phyloP scores from a whole-genome alignment of 306 rosid genomes.

The Lotus japonicus region DNA sequence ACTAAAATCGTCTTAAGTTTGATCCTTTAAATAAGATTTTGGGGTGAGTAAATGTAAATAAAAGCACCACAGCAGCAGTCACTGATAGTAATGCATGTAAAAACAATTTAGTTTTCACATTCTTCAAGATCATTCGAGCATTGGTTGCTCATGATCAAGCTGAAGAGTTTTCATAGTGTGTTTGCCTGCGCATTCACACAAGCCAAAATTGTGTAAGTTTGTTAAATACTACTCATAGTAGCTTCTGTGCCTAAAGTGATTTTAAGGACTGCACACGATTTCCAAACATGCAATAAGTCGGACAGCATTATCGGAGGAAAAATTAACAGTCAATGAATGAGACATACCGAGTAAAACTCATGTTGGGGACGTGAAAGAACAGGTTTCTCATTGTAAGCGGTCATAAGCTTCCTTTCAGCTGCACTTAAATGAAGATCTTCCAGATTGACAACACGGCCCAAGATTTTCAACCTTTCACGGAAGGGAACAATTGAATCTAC shows the following conservation, averaged over 20 bases:
- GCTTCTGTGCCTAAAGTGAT: too few relatives aligned
- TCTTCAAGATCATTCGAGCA: slow-evolving; percentile 2
- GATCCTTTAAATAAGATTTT: neutral
- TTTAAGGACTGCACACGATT: too few relatives aligned
- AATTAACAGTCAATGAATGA: neutral
- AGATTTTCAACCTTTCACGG: slow-evolving; percentile 87
- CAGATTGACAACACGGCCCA: slow-evolving; percentile 79
- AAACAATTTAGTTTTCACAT: neutral
- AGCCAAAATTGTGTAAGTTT: too few relatives aligned
- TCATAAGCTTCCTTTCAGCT: slow-evolving; percentile 84
- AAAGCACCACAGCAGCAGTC: neutral
- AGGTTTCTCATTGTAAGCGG: slow-evolving; percentile 97
- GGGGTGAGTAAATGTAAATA: neutral
- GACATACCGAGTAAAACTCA: slow-evolving; percentile 69
- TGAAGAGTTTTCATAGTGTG: neutral
- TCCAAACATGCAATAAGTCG: neutral
- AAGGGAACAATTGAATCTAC: slow-evolving; percentile 62
- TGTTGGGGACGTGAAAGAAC: slow-evolving; percentile 99
- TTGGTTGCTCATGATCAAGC: neutral
- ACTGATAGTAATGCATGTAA: neutral
- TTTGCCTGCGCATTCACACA: too few relatives aligned
- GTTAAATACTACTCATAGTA: too few relatives aligned
- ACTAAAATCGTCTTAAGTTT: too few relatives aligned
- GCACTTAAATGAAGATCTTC: slow-evolving; percentile 87
- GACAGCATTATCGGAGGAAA: neutral